Conservation (phyloP, 129 eudicot species). For the Flaveria brownii region DNA sequence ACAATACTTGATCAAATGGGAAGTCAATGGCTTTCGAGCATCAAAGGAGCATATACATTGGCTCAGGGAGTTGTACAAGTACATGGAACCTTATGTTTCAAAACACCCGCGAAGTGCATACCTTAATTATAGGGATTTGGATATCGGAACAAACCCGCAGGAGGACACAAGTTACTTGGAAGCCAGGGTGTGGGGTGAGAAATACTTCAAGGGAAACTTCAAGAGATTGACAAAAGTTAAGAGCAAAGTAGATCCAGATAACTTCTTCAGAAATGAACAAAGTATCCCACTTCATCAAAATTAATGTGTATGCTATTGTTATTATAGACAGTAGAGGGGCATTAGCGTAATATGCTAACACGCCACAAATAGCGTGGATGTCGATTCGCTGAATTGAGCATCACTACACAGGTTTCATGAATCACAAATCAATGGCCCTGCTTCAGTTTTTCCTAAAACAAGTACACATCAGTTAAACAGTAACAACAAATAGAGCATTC, state of each 20-base stretch:
- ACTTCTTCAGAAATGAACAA: constrained; percentile 53
- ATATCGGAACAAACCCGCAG: constrained; percentile 40
- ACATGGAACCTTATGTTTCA: constrained; percentile 43
- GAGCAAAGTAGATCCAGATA: constrained; percentile 42
- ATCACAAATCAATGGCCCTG: not conserved
- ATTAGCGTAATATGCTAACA: not conserved
- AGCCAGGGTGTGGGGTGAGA: constrained; percentile 54
- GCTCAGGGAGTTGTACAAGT: constrained; percentile 43
- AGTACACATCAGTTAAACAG: no score
- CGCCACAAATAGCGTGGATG: not conserved
- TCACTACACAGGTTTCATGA: not conserved
- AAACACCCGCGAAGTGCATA: constrained; percentile 53
- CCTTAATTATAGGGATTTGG: constrained; percentile 52
- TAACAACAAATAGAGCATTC: not conserved
- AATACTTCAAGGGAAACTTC: constrained; percentile 55
- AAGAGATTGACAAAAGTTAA: constrained; percentile 52
- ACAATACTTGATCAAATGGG: constrained; percentile 52
- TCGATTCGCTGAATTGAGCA: not conserved
- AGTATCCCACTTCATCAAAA: constrained; percentile 41
- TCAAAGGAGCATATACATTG: constrained; percentile 38
- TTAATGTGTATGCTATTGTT: not conserved
- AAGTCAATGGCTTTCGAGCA: constrained; percentile 32
- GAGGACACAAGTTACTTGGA: constrained; percentile 36
- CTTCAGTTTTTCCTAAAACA: not conserved
- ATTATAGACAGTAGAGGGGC: not conserved